Evolutionary conservation across 192 early-diverging fungal genomes (phyloP).

Genomic region (Linnemannia exigua): DNA sequence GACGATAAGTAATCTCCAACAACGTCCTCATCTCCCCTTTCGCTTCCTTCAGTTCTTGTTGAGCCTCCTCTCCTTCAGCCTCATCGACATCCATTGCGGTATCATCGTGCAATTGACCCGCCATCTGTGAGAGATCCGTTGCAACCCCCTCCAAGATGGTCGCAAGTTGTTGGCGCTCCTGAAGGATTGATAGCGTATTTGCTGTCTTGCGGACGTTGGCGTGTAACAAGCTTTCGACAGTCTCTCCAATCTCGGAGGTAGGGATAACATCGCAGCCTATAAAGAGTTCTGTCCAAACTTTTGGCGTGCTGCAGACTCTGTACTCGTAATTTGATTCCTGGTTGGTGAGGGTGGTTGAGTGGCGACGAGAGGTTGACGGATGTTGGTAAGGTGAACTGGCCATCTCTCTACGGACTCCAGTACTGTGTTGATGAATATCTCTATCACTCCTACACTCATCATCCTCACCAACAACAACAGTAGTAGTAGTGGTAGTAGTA

Average conservation of each 20-base stretch:
- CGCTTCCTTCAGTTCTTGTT: background rate
- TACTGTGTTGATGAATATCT: background rate
- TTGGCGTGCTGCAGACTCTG: background rate
- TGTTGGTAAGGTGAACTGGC: background rate
- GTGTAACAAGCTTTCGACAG: background rate
- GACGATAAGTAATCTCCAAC: background rate
- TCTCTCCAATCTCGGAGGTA: background rate
- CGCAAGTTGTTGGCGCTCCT: background rate
- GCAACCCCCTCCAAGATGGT: background rate
- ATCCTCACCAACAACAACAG: background rate
- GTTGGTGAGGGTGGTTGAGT: background rate
- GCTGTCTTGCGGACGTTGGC: background rate
- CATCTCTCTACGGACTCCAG: background rate
- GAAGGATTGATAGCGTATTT: background rate
- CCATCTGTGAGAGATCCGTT: background rate
- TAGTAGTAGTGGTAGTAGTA: no score
- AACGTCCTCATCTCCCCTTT: no score
- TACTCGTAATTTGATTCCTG: background rate
- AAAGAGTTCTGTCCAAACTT: conserved; percentile 9
- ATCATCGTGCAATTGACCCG: background rate
- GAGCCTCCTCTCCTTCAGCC: background rate
- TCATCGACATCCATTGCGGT: background rate
- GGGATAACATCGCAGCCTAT: conserved; percentile 10
- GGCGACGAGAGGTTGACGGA: background rate
- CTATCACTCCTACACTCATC: background rate